Evolutionary conservation across 2,329 filamentous ascomycete species (phyloP).

Genomic region (Alternaria brassicae): DNA sequence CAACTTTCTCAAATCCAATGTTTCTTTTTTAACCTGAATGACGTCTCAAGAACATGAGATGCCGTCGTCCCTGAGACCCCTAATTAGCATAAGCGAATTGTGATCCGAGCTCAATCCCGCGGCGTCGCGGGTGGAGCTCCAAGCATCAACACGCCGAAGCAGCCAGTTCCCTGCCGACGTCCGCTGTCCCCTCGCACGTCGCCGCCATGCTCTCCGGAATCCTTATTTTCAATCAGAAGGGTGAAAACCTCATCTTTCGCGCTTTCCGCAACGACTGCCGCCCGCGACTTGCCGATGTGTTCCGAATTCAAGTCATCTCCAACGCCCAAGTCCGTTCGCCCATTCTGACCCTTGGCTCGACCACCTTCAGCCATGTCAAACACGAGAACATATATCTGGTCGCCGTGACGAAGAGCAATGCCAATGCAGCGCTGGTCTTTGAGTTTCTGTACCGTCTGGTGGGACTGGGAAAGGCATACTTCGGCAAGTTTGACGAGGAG

Average conservation of each 20-base stretch:
- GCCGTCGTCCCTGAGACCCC: neutral
- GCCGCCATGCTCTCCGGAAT: constrained; percentile 88
- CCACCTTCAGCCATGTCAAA: constrained; percentile 99
- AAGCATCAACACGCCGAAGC: constrained; percentile 14
- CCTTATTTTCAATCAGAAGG: constrained; percentile 98
- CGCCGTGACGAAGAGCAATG: constrained; percentile 97
- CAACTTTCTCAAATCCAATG: neutral
- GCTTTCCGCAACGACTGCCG: constrained; percentile 99
- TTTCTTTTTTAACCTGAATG: neutral
- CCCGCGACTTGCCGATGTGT: constrained; percentile 95
- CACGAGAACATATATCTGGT: constrained; percentile 99
- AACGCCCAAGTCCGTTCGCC: constrained; percentile 97
- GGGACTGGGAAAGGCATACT: constrained; percentile 90
- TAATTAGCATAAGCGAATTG: neutral
- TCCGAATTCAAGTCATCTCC: constrained; percentile 98
- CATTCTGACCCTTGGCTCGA: constrained; percentile 95
- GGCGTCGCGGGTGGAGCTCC: constrained; percentile 17
- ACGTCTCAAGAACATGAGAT: neutral
- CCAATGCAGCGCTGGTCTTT: constrained; percentile 96
- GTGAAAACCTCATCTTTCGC: constrained; percentile 99
- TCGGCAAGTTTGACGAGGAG: constrained; percentile 99
- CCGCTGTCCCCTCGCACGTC: constrained; percentile 3
- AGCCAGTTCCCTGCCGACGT: constrained; percentile 14
- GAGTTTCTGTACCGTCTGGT: constrained; percentile 96
- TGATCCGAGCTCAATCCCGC: constrained; percentile 22